Conservation (phyloP, 352 stramenopile species). For the Pythium apleroticum region DNA sequence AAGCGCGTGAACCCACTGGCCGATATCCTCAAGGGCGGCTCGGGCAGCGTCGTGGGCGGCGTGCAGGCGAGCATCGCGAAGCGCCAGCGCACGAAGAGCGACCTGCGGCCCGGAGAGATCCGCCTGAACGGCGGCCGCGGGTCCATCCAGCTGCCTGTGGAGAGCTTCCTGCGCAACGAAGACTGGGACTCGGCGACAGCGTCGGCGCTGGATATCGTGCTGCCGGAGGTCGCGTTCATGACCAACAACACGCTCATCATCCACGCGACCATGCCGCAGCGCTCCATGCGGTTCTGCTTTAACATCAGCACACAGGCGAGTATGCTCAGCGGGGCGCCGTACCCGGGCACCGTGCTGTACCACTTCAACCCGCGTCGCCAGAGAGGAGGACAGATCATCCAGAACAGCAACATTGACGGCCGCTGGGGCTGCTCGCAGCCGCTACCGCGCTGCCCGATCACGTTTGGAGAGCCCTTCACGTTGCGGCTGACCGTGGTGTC, state of each 20-base stretch:
- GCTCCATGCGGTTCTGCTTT: slow-evolving; percentile 70
- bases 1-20: slow-evolving; percentile 78
- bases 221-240: slow-evolving; percentile 72
- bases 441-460: slow-evolving; percentile 60
- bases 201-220: slow-evolving; percentile 57
- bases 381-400: slow-evolving; percentile 63
- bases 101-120: slow-evolving; percentile 74
- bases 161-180: slow-evolving; percentile 74
- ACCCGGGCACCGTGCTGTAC: slow-evolving; percentile 76
- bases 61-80: slow-evolving; percentile 52
- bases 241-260: slow-evolving; percentile 88
- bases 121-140: slow-evolving; percentile 67
- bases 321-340: slow-evolving; percentile 66
- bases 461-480: slow-evolving; percentile 77
- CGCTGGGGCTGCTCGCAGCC: slow-evolving; percentile 74
- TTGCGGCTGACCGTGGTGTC: slow-evolving; percentile 68
- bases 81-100: slow-evolving; percentile 59
- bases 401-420: slow-evolving; percentile 84
- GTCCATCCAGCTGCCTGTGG: slow-evolving; percentile 74
- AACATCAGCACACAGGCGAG: slow-evolving; percentile 76
- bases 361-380: slow-evolving; percentile 78
- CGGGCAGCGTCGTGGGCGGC: slow-evolving; percentile 62
- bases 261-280: slow-evolving; percentile 63
- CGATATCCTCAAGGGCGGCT: slow-evolving; percentile 72
- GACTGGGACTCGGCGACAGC: slow-evolving; percentile 77